Base-by-base conservation (phyloP, 2,329 filamentous ascomycete species). In the Tolypocladium ophioglossoides region DNA sequence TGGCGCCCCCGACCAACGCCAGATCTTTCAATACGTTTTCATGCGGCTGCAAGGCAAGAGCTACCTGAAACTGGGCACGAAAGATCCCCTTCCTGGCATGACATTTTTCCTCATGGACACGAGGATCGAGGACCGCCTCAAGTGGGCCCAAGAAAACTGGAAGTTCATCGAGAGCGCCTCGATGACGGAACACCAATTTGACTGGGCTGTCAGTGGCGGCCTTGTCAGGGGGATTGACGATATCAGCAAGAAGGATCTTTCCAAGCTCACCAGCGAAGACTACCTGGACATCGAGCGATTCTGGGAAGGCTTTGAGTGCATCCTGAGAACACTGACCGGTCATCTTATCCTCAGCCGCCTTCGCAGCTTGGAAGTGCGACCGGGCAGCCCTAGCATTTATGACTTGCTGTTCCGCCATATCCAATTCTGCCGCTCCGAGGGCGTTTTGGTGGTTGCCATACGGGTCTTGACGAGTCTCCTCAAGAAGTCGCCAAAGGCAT, bases 1-100 rank as follows among this genome's bases (percentile, higher is more conserved):
- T 57, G 78, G 71, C 47, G 61, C 74, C n/a, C 73, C 77, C 1
- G 74, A 76, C 4, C 76, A 77, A 58, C 74, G 78, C 3, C 62
- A 66, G 0, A 66, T 84, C 59, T 96, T 97, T 66, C 87, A 96
- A 66, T 83, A 79, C 60, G 89, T 95, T 12, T 96, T 97, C 67
- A 78, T 82, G 60, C 78, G 90, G 24, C 83, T 95, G 2, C 71
- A 72, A 52, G 82, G 82, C 16, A 91, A 86, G 63, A 90, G 82
- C 62, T 82, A 83, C n/a, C 75, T 96, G 20, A 90, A 87, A 64
- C 78, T 96, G 30, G 82, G 83, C 1, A 81, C 84, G 30, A 89
- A 78, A 55, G 72, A 82, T 56, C 80, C 94, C 54, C 78, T 95
- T 3, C 91, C 92, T 2, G 89, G 89, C 14, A 89, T 94, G 77